A percentile compares a stretch with the other conserved stretches of the same genome.
Conservation (phyloP, 345 rosid genomes). For the Litchi chinensis region DNA sequence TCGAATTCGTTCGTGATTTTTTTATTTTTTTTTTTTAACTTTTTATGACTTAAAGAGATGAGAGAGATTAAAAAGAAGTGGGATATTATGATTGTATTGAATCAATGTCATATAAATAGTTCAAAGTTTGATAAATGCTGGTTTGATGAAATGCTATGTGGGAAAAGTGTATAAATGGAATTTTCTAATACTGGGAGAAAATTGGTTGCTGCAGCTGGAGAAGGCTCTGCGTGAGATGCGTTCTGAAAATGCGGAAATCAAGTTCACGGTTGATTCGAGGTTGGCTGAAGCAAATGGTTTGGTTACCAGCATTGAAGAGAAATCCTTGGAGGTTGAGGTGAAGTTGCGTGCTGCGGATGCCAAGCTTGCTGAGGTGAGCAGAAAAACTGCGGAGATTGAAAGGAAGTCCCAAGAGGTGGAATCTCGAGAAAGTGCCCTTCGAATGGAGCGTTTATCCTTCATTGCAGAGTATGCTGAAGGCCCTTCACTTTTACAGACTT, state of each 20-base stretch:
- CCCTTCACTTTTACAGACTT: constrained; percentile 5
- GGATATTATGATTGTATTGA: background rate
- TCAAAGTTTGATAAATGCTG: background rate
- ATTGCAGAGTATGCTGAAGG: constrained; percentile 64
- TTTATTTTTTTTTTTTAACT: background rate
- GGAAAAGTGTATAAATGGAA: background rate
- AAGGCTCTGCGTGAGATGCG: constrained; percentile 85
- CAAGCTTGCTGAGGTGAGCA: constrained; percentile 86
- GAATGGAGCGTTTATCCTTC: constrained; percentile 77
- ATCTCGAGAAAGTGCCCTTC: constrained; percentile 60
- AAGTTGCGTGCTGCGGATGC: constrained; percentile 87
- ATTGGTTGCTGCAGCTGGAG: constrained; percentile 62
- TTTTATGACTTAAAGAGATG: background rate
- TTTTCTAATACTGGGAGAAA: constrained; percentile 17
- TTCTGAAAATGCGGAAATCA: constrained; percentile 84
- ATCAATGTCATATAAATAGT: background rate
- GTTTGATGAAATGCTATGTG: background rate
- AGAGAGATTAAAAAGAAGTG: background rate
- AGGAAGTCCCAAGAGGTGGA: constrained; percentile 81
- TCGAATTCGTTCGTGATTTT: background rate
- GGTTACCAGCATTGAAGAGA: constrained; percentile 74
- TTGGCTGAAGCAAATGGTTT: constrained; percentile 87
- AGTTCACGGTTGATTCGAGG: constrained; percentile 89
- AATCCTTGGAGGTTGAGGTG: constrained; percentile 81
- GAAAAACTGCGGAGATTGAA: constrained; percentile 79